A percentile compares a stretch with the other conserved stretches of the same genome.
phyloP scores from a whole-genome alignment of 257 asterid species.

The Solanum chaucha region DNA sequence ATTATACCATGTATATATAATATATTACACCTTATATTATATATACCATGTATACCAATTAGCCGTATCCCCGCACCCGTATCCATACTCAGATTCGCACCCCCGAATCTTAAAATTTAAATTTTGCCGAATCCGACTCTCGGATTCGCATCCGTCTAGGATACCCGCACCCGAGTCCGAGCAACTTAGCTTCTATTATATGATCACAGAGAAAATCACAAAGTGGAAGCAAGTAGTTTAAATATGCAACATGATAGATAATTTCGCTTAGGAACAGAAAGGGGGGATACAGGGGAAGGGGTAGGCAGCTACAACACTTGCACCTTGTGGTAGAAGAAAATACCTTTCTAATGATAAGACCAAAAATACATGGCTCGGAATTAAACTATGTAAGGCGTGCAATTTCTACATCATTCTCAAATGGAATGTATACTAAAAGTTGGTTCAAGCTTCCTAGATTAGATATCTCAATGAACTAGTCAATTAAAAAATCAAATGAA shows the following conservation, averaged over 20 bases:
- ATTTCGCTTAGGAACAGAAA: not conserved
- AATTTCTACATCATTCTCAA: conserved; percentile 50
- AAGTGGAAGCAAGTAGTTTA: not conserved
- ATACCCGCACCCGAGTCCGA: too few species aligned
- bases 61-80: too few species aligned
- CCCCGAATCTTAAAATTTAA: too few species aligned
- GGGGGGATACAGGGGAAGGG: not conserved
- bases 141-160: too few species aligned
- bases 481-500: not conserved
- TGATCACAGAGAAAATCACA: not conserved
- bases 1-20: too few species aligned
- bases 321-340: not conserved
- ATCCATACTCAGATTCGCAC: too few species aligned
- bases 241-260: not conserved
- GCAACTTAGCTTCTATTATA: too few species aligned
- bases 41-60: too few species aligned
- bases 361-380: conserved; percentile 38
- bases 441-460: conserved; percentile 58
- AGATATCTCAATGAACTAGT: conserved; percentile 9
- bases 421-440: conserved; percentile 59
- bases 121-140: too few species aligned
- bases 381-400: conserved; percentile 53
- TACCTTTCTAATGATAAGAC: conserved; percentile 67
- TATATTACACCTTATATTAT: too few species aligned
- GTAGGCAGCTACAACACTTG: not conserved